Conservation (phyloP, 306 rosid genomes). For the Quercus engelmannii region DNA sequence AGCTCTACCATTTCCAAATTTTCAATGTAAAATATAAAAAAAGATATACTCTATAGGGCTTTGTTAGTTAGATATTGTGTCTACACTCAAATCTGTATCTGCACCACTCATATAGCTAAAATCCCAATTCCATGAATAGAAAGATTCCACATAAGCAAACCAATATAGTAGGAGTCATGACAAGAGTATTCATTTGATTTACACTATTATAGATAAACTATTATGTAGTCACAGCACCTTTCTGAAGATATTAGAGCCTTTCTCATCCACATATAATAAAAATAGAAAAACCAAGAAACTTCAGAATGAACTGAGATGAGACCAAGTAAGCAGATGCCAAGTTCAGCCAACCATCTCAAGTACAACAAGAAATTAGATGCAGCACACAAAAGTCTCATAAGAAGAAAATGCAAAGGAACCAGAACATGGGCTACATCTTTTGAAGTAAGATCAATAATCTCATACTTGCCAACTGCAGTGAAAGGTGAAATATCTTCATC, state of each 20-base stretch:
- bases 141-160: background rate
- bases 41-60: background rate
- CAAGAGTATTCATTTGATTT: background rate
- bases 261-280: background rate
- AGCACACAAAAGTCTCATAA: background rate
- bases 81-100: background rate
- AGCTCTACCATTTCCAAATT: background rate
- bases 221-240: background rate
- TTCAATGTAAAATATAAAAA: background rate
- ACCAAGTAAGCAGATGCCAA: background rate
- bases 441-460: background rate
- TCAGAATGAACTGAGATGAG: background rate
- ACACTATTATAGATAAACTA: background rate
- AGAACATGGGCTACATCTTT: background rate
- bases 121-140: background rate
- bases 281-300: background rate
- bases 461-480: constrained; percentile 95
- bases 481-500: constrained; percentile 98
- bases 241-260: constrained; percentile 6
- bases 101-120: background rate
- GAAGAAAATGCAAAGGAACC: background rate
- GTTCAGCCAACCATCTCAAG: background rate
- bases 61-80: background rate
- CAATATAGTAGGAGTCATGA: background rate
- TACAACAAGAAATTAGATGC: background rate